These are phyloP conservation scores for Solioccasus polychromus DNA, from an alignment of 768 basidiomycete species.

Conservation along the genomic window DNA sequence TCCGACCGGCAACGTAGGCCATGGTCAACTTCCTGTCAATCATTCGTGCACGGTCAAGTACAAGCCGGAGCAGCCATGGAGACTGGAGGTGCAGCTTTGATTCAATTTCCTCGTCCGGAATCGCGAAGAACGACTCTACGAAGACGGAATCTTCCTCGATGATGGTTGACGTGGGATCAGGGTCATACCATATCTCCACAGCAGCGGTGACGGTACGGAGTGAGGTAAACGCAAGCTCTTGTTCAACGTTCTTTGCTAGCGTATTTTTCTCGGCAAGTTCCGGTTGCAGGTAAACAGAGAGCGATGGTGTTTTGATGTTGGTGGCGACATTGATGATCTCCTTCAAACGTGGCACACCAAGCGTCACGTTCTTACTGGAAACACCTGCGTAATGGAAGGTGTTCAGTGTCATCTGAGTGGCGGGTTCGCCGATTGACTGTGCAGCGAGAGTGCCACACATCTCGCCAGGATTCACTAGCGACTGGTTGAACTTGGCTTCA, in stretches of 20 bases:
- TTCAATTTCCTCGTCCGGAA: conserved; percentile 96
- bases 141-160: conserved; percentile 96
- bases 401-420: conserved; percentile 99
- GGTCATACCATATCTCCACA: conserved; percentile 98
- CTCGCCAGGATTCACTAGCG: conserved; percentile 90
- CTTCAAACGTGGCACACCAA: conserved; percentile 98
- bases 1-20: conserved; percentile 90
- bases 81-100: conserved; percentile 88
- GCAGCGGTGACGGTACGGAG: conserved; percentile 91
- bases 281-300: conserved; percentile 85
- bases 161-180: conserved; percentile 85
- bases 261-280: conserved; percentile 58
- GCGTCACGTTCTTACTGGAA: conserved; percentile 98
- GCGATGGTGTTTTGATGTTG: conserved; percentile 97
- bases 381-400: conserved; percentile 99
- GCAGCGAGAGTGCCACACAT: conserved; percentile 99
- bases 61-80: conserved; percentile 95
- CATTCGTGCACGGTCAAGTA: conserved; percentile 96
- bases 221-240: conserved; percentile 91
- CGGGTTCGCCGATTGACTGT: conserved; percentile 98
- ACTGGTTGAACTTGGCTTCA: conserved; percentile 93
- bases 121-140: conserved; percentile 98
- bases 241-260: conserved; percentile 86
- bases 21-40: conserved; percentile 95
- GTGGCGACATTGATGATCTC: conserved; percentile 99